Base-by-base conservation (phyloP, 2,329 filamentous ascomycete genomes). In the Cladosporium sp. region DNA sequence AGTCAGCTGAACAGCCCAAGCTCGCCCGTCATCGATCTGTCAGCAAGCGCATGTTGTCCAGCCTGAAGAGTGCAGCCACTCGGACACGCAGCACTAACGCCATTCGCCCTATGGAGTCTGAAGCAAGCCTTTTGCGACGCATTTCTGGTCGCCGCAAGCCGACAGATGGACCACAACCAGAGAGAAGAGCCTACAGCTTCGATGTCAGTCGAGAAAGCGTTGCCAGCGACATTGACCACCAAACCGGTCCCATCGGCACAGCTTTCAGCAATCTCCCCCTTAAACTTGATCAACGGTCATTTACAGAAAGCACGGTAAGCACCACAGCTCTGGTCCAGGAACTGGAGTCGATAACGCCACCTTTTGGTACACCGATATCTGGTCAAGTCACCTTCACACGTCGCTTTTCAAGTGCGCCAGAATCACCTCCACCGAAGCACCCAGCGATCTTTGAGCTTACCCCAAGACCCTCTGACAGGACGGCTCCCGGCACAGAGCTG, bases 41-140 rank as follows among this genome's bases (percentile, higher is more conserved):
- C 34, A 70, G 70, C 51, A 67, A 66, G 28, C 63, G 70, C n/a
- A 65, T 73, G 60, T 61, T 73, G 4, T 69, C 70, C 5, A 69
- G 62, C 39, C 68, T 73, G 49, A 71, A 66, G 56, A 66, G 68
- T 50, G 70, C 70, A 44, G 65, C 73, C 40, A 58, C 61, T 19
- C 63, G 67, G 10, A 67, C 67, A 3, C 67, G 63, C 48, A 69
- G 61, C 39, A 64, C 64, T 37, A 62, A 63, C n/a, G 59, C 65
- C 17, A 63, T 64, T 39, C 57, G 61, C 32, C 57, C 57, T 42
- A 59, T 60, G 42, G 66, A 68, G 25, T 62, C 66, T 3, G 69
- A 71, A 19, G 58, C 62, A 9, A 63, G 63, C 42, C 61, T 71
- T 20, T 56, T 68, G 36, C 65, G 70, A 13, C 63, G 65, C 8